Base-by-base conservation (phyloP, 2,329 filamentous ascomycete species). In the Conoideocrella luteorostrata region DNA sequence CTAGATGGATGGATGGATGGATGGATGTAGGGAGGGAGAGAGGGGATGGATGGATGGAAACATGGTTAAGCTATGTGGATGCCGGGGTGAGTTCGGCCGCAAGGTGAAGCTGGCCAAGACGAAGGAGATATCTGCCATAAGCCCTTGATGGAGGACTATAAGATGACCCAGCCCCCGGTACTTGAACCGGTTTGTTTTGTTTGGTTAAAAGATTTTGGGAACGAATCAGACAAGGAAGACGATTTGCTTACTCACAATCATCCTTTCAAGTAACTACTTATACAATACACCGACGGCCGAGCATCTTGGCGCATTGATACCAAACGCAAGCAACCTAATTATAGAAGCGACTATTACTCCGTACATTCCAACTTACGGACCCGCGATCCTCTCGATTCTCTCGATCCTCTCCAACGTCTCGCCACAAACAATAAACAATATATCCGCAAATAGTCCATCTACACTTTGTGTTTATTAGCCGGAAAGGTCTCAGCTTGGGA, bases 111-210 rank as follows among this genome's bases (percentile, higher is more conserved):
- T 24, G 17, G 26, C 7, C 18, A 22, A 30, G 9, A 36, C 12
- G 38, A 26, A 30, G 32, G 34, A 43, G 4, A 32, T 24, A 18
- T 5, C 22, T 30, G n/a, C 24, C 34, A 37, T 43, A 20, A 38
- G 36, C 26, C 38, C 33, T 30, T 20, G 40, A 15, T 22, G 12
- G 7, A 28, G 10, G 35, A 26, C 42, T 44, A 44, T 44, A 44
- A 44, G 42, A 44, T 24, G 35, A 18, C 28, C 22, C 35, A 34
- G 11, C 18, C 21, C 42, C 42, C 28, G 28, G 28, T 12, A 34
- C 20, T 6, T 7, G 22, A 9, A 7, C 33, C 28, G 24, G 9
- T 4, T 24, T 23, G 9, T 37, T 35, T 38, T 38, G 21, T 41
- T 26, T 11, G 12, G 9, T 28, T 17, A 15, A 1, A 18, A 3